Conservation (phyloP, 1,139 yeast species). For the Saccharomyces uvarum region DNA sequence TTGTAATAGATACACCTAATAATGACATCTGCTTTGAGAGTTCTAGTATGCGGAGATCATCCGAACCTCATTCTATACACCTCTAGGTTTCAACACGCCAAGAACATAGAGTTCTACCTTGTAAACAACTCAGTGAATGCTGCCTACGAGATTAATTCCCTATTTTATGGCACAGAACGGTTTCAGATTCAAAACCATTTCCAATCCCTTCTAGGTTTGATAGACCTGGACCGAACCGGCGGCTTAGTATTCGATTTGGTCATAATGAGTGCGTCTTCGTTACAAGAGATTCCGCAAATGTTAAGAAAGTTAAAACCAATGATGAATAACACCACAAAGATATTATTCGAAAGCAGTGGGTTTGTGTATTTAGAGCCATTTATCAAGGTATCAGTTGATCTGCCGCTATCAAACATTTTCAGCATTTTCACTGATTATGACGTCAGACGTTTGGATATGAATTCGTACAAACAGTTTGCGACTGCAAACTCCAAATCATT, state of each 20-base stretch:
- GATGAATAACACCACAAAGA: constrained; percentile 37
- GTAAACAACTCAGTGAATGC: constrained; percentile 22
- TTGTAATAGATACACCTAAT: neutral
- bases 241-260: constrained; percentile 40
- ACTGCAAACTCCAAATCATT: neutral
- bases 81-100: constrained; percentile 26
- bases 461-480: constrained; percentile 29
- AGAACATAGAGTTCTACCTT: constrained; percentile 24
- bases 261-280: constrained; percentile 39
- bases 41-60: constrained; percentile 26
- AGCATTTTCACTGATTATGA: constrained; percentile 62
- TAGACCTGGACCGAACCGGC: constrained; percentile 10
- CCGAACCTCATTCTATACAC: constrained; percentile 28
- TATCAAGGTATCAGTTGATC: constrained; percentile 34
- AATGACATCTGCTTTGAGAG: constrained; percentile 12
- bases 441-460: constrained; percentile 37
- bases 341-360: constrained; percentile 61
- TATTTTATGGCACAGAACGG: constrained; percentile 19
- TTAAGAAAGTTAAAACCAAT: constrained; percentile 33
- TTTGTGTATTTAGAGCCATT: constrained; percentile 65
- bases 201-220: constrained; percentile 16
- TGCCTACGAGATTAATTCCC: constrained; percentile 17
- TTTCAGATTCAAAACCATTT: constrained; percentile 22
- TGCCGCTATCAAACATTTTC: constrained; percentile 37
- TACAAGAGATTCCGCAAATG: constrained; percentile 39